These are phyloP conservation scores for Pistacia vera DNA, from an alignment of 345 rosid genomes.

Conservation along the genomic window DNA sequence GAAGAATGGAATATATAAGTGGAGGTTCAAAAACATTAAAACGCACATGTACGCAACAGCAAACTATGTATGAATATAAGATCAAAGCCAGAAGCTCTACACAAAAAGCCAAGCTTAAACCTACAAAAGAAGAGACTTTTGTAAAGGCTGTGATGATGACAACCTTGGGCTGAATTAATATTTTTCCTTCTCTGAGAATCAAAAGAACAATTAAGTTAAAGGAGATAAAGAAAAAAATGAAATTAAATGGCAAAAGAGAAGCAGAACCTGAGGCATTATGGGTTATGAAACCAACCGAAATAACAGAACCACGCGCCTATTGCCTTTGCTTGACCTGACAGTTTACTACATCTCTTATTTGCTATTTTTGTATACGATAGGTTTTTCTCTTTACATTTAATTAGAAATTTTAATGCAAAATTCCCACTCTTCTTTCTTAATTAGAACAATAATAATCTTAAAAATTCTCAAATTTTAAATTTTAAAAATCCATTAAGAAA, in stretches of 20 bases:
- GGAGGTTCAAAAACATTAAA: slow-evolving; percentile 9
- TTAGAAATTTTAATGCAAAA: too few relatives aligned
- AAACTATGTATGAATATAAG: slow-evolving; percentile 26
- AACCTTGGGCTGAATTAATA: not conserved
- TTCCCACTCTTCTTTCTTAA: too few relatives aligned
- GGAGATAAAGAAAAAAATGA: not conserved
- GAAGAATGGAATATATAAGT: not conserved
- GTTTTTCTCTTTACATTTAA: too few relatives aligned
- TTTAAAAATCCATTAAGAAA: too few relatives aligned
- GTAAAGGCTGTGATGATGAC: slow-evolving; percentile 29
- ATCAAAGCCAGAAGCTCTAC: not conserved
- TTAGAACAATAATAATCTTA: too few relatives aligned
- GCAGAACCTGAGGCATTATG: slow-evolving; percentile 13
- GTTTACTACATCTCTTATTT: not conserved
- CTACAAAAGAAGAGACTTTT: slow-evolving; percentile 25
- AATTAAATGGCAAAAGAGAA: slow-evolving; percentile 4
- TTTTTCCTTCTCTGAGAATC: slow-evolving; percentile 6
- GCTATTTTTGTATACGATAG: not conserved
- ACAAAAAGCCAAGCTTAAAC: slow-evolving; percentile 13
- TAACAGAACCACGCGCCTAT: slow-evolving; percentile 47
- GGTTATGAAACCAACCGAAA: slow-evolving; percentile 32
- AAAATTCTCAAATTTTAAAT: too few relatives aligned
- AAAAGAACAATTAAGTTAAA: not conserved
- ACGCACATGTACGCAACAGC: slow-evolving; percentile 30
- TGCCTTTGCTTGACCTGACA: slow-evolving; percentile 1